These are phyloP conservation scores for Adiantum capillusveneris DNA, from an alignment of 75 land plant genomes.

Conservation along the genomic window DNA sequence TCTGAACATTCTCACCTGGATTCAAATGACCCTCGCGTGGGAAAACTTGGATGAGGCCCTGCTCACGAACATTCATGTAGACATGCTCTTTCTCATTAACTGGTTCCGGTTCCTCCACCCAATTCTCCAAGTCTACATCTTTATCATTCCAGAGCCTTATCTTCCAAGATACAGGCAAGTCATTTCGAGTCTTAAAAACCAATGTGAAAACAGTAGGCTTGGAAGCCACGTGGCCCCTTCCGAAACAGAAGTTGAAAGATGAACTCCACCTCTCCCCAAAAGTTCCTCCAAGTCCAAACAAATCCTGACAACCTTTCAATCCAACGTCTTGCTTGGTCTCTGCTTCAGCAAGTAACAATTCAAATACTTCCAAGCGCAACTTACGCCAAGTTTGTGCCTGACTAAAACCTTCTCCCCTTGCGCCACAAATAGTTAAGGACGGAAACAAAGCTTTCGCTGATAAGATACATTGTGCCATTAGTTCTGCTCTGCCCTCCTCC, in stretches of 20 bases:
- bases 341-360: conserved; percentile 13
- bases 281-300: conserved; percentile 23
- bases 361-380: conserved; percentile 11
- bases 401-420: conserved; percentile 17
- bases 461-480: conserved; percentile 10
- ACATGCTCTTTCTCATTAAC: conserved; percentile 13
- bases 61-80: conserved; percentile 7
- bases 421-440: conserved; percentile 18
- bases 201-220: conserved; percentile 15
- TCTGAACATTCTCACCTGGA: conserved; percentile 15
- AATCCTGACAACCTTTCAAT: conserved; percentile 13
- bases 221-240: conserved; percentile 10
- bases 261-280: conserved; percentile 9
- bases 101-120: conserved; percentile 25
- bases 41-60: conserved; percentile 20
- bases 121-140: conserved; percentile 33
- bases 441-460: conserved; percentile 15
- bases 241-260: conserved; percentile 14
- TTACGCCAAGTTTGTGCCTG: conserved; percentile 22
- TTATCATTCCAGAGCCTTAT: conserved; percentile 33
- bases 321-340: conserved; percentile 5
- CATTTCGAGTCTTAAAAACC: conserved; percentile 12
- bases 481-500: conserved; percentile 3
- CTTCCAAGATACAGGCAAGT: conserved; percentile 22
- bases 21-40: conserved; percentile 20